Percentiles rank a stretch among this genome's conserved stretches.
phyloP scores from a whole-genome alignment of 345 rosid species.

The Streptanthus diversifolius region DNA sequence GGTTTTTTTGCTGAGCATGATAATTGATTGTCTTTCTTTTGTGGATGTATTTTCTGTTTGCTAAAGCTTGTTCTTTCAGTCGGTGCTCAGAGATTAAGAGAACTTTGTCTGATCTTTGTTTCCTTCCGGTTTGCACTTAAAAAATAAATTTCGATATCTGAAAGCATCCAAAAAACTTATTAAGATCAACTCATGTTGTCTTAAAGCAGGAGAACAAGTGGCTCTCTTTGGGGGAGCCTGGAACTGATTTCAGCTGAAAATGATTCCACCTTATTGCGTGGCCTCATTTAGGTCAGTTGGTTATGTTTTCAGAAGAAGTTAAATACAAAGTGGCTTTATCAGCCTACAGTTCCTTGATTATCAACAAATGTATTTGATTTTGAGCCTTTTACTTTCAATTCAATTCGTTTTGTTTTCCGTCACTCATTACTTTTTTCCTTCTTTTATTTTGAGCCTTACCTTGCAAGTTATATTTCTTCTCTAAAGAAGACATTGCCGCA shows the following conservation, averaged over 20 bases:
- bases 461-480: slow-evolving; percentile 26
- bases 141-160: slow-evolving; percentile 46
- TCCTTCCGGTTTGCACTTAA: slow-evolving; percentile 63
- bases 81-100: slow-evolving; percentile 41
- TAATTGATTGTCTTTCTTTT: slow-evolving; percentile 30
- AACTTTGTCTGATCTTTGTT: slow-evolving; percentile 23
- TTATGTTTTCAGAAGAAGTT: slow-evolving; percentile 64
- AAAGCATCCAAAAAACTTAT: slow-evolving; percentile 40
- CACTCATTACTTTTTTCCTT: slow-evolving; percentile 31
- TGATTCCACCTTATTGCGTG: slow-evolving; percentile 96
- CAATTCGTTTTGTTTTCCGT: slow-evolving; percentile 26
- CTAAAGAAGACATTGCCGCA: neutral
- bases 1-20: slow-evolving; percentile 2
- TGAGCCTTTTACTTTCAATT: slow-evolving; percentile 31
- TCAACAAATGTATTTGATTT: slow-evolving; percentile 3
- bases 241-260: slow-evolving; percentile 92
- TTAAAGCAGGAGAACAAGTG: slow-evolving; percentile 97
- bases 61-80: slow-evolving; percentile 35
- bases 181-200: slow-evolving; percentile 79
- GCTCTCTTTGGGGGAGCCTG: slow-evolving; percentile 97
- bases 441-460: slow-evolving; percentile 6
- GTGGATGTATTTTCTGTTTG: slow-evolving; percentile 1
- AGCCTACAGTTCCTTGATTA: slow-evolving; percentile 55
- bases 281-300: slow-evolving; percentile 99
- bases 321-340: slow-evolving; percentile 52